These are phyloP conservation scores for Phaeosphaeria sp. DNA, from an alignment of 2,329 filamentous ascomycete species.

Conservation along the genomic window DNA sequence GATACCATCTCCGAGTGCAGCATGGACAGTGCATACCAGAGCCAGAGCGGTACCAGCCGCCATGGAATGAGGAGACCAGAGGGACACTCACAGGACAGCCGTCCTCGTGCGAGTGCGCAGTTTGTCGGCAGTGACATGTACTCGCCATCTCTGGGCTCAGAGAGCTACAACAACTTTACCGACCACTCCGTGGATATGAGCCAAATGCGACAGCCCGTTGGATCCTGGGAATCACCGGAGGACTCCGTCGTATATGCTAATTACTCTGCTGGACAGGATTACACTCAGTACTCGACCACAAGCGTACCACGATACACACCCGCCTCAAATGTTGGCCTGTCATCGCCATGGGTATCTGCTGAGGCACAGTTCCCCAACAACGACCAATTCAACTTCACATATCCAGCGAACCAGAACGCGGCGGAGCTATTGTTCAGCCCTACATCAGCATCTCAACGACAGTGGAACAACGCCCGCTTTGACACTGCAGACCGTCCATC, in stretches of 20 bases:
- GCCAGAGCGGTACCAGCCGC: conserved; percentile 47
- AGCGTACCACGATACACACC: conserved; percentile 31
- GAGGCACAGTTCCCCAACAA: conserved; percentile 34
- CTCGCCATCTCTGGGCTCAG: conserved; percentile 47
- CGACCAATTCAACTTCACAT: conserved; percentile 37
- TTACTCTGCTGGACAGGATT: conserved; percentile 47
- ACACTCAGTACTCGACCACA: conserved; percentile 34
- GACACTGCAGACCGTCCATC: conserved; percentile 31
- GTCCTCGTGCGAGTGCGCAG: conserved; percentile 35
- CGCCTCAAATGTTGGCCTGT: conserved; percentile 23
- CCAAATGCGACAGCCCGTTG: conserved; percentile 41
- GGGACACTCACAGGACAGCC: conserved; percentile 39
- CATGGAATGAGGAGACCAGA: conserved; percentile 36
- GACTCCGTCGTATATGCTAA: conserved; percentile 46
- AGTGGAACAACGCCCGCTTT: conserved; percentile 25
- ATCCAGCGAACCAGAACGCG: conserved; percentile 23
- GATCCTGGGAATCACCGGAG: conserved; percentile 41
- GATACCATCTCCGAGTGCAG: conserved; percentile 49
- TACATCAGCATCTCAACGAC: conserved; percentile 25
- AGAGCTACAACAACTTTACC: conserved; percentile 41
- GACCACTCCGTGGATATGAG: conserved; percentile 42
- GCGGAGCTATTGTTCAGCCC: conserved; percentile 33
- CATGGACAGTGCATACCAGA: conserved; percentile 53
- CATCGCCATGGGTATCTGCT: conserved; percentile 31
- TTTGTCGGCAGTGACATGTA: conserved; percentile 42